Percentiles rank a stretch among this genome's conserved stretches.
Conservation (phyloP, 2,329 filamentous ascomycete species). For the Cryphonectria carpinicola region DNA sequence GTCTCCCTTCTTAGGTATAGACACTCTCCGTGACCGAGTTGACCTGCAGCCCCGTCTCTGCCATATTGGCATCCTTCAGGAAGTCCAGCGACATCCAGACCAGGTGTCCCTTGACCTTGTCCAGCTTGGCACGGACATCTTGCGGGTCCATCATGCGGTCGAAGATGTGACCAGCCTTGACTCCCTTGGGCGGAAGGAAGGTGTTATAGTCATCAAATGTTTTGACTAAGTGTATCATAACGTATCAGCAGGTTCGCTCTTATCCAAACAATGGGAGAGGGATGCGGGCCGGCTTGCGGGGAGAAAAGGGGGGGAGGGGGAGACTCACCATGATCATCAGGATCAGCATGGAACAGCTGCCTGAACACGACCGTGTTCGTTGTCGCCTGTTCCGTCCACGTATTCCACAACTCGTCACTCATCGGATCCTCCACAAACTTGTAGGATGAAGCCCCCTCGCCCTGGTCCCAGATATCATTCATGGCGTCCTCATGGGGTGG, state of each 20-base stretch:
- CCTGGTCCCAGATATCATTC: slow-evolving; percentile 65
- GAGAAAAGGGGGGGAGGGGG: neutral
- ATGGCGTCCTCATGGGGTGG: slow-evolving; percentile 69
- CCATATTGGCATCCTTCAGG: slow-evolving; percentile 82
- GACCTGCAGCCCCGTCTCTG: slow-evolving; percentile 82
- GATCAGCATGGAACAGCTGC: slow-evolving; percentile 85
- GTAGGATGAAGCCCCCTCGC: slow-evolving; percentile 65
- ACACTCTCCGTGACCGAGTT: slow-evolving; percentile 88
- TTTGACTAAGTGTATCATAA: slow-evolving; percentile 60
- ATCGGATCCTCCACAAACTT: slow-evolving; percentile 74
- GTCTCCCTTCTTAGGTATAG: slow-evolving; percentile 62
- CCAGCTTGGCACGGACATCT: slow-evolving; percentile 75
- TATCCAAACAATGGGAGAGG: neutral
- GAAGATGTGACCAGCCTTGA: slow-evolving; percentile 85
- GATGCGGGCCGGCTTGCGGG: no score
- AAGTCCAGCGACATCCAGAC: slow-evolving; percentile 97
- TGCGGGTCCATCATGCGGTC: slow-evolving; percentile 75
- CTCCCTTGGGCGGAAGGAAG: slow-evolving; percentile 70
- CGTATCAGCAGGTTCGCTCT: neutral
- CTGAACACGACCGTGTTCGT: slow-evolving; percentile 76
- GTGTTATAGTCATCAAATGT: slow-evolving; percentile 88
- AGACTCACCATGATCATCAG: slow-evolving; percentile 75
- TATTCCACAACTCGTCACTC: slow-evolving; percentile 65
- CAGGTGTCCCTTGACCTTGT: slow-evolving; percentile 82
- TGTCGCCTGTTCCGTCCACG: slow-evolving; percentile 71